Conservation (phyloP, 306 rosid genomes). For the Ormosia semicastrata region DNA sequence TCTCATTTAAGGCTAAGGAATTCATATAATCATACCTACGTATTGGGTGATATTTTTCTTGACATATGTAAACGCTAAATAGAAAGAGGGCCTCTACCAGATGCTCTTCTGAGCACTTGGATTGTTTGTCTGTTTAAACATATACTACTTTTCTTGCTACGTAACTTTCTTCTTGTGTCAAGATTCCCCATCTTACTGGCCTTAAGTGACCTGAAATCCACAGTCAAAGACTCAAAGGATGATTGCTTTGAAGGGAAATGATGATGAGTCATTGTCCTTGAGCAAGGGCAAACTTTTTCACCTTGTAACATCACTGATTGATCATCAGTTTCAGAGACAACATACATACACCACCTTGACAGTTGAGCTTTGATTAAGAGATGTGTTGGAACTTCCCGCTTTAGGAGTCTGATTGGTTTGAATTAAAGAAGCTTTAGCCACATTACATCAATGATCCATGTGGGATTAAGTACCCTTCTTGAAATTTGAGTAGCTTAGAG, state of each 20-base stretch:
- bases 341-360: not conserved
- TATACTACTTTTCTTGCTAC: not conserved
- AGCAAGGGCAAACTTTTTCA: constrained; percentile 23
- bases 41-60: not conserved
- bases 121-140: constrained; percentile 13
- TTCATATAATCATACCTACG: not conserved
- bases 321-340: constrained; percentile 28
- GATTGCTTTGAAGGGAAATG: constrained; percentile 23
- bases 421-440: constrained; percentile 17
- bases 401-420: constrained; percentile 8
- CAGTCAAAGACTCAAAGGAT: constrained; percentile 33
- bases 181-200: constrained; percentile 25
- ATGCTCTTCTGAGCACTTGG: not conserved
- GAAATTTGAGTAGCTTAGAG: constrained; percentile 30
- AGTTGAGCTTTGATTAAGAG: constrained; percentile 17
- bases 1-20: not conserved
- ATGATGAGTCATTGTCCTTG: constrained; percentile 23
- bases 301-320: constrained; percentile 12
- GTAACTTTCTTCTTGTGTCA: constrained; percentile 3
- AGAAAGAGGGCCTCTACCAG: not conserved
- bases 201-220: constrained; percentile 19
- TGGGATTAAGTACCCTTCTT: constrained; percentile 24
- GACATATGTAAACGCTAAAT: not conserved
- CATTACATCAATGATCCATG: constrained; percentile 18
- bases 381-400: constrained; percentile 9